phyloP scores from a whole-genome alignment of 192 early-diverging fungal genomes.

The Mortierella alpina region DNA sequence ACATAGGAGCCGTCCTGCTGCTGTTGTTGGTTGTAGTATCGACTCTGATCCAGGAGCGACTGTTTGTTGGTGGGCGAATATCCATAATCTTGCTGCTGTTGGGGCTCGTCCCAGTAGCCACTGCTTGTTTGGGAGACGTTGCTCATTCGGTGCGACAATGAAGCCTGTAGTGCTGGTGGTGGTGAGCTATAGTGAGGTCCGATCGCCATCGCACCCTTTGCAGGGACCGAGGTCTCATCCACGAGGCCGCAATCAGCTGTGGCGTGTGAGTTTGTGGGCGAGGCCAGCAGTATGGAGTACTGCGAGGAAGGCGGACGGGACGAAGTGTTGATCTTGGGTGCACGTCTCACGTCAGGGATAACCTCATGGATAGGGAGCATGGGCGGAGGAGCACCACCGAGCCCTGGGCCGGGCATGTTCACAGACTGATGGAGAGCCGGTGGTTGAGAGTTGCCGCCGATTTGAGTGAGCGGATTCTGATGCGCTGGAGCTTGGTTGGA shows the following conservation, averaged over 20 bases:
- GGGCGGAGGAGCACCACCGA: not conserved
- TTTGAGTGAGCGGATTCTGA: not conserved
- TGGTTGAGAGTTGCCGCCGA: not conserved
- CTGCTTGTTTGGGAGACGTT: not conserved
- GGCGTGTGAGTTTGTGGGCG: conserved; percentile 12
- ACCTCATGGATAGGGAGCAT: not conserved
- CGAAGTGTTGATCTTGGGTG: not conserved
- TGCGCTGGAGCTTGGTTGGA: not conserved
- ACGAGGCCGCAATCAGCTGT: conserved; percentile 6
- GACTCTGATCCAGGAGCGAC: conserved; percentile 4
- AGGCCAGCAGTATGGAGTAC: conserved; percentile 15
- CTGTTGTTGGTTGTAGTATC: not conserved
- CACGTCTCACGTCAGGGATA: not conserved
- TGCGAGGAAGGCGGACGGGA: conserved; percentile 1
- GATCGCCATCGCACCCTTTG: conserved; percentile 13
- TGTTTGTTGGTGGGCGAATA: conserved; percentile 29
- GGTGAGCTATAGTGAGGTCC: not conserved
- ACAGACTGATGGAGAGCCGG: not conserved
- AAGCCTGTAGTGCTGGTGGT: not conserved
- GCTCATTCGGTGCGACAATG: too few relatives aligned
- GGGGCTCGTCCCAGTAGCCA: not conserved
- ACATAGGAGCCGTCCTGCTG: too few relatives aligned
- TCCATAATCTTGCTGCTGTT: conserved; percentile 9
- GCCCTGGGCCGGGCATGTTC: not conserved
- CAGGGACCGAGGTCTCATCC: conserved; percentile 19